phyloP scores from a whole-genome alignment of 2,329 filamentous ascomycete species.

The Capronia coronata region DNA sequence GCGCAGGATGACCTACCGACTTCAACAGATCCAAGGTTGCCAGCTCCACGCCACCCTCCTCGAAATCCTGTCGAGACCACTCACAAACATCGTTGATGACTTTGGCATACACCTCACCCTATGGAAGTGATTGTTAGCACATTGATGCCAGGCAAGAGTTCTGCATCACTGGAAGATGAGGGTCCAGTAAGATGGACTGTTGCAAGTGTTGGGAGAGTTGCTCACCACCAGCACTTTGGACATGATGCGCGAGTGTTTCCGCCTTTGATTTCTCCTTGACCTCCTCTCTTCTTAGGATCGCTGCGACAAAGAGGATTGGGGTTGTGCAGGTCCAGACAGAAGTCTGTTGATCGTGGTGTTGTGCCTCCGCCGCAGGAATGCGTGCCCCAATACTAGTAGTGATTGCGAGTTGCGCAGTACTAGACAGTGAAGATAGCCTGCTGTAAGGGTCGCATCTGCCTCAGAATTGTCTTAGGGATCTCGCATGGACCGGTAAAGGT shows the following conservation, averaged over 20 bases:
- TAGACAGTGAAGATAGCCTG: too few species aligned
- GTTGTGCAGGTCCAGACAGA: too few species aligned
- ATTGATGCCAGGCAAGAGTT: too few species aligned
- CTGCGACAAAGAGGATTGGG: too few species aligned
- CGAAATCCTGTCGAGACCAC: slow-evolving; percentile 87
- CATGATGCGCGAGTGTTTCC: slow-evolving; percentile 15
- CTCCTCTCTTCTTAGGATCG: too few species aligned
- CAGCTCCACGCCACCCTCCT: slow-evolving; percentile 89
- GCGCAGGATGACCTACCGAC: slow-evolving; percentile 57
- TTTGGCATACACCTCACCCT: slow-evolving; percentile 77
- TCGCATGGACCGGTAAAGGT: not conserved
- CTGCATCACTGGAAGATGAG: not conserved
- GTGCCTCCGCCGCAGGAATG: too few species aligned
- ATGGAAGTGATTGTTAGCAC: slow-evolving; percentile 12
- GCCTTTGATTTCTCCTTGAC: not conserved
- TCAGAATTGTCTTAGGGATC: too few species aligned
- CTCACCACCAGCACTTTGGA: slow-evolving; percentile 27
- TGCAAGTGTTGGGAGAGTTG: not conserved
- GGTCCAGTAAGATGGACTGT: not conserved
- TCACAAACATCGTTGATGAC: slow-evolving; percentile 92
- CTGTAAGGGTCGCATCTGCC: too few species aligned
- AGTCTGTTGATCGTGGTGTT: too few species aligned
- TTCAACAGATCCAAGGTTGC: slow-evolving; percentile 78
- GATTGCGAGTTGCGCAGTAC: too few species aligned
- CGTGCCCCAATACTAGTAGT: too few species aligned